These are phyloP conservation scores for Centella asiatica DNA, from an alignment of 129 eudicot species.

Conservation along the genomic window DNA sequence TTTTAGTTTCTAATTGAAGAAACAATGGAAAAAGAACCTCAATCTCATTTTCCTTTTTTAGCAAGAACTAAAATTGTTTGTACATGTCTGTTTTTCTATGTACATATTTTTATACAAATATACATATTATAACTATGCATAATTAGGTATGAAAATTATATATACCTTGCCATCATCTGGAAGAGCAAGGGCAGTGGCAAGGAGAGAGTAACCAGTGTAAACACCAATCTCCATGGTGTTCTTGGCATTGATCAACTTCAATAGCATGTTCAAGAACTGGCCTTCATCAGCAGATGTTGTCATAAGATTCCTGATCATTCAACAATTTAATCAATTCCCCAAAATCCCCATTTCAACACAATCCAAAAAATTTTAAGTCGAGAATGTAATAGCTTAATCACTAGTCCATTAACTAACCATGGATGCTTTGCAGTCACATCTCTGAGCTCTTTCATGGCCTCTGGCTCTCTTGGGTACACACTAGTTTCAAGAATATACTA, in stretches of 20 bases:
- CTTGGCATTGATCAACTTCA: slow-evolving; percentile 73
- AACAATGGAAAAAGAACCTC: too few relatives aligned
- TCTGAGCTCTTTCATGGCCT: slow-evolving; percentile 76
- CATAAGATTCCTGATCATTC: slow-evolving; percentile 58
- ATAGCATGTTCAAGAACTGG: slow-evolving; percentile 68
- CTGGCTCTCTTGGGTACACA: slow-evolving; percentile 86
- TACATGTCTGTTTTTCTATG: too few relatives aligned
- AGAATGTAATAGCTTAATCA: too few relatives aligned
- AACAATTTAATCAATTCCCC: neutral
- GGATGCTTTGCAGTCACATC: slow-evolving; percentile 87
- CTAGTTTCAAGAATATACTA: slow-evolving; percentile 83
- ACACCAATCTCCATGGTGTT: slow-evolving; percentile 95
- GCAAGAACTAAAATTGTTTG: too few relatives aligned
- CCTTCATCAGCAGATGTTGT: slow-evolving; percentile 94
- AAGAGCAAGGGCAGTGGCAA: slow-evolving; percentile 90
- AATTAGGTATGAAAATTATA: neutral
- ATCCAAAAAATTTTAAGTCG: too few relatives aligned
- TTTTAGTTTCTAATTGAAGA: too few relatives aligned
- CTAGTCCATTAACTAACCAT: slow-evolving; percentile 36
- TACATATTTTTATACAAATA: too few relatives aligned
- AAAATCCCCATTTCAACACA: neutral
- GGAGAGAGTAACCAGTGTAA: slow-evolving; percentile 86
- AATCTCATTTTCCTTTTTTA: too few relatives aligned
- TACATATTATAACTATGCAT: neutral
- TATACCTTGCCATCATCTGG: slow-evolving; percentile 85